Percentiles rank a stretch among this genome's conserved stretches.
Evolutionary conservation across 441 rosid species (phyloP).

Genomic region (Pelargonium myrrhifolium): DNA sequence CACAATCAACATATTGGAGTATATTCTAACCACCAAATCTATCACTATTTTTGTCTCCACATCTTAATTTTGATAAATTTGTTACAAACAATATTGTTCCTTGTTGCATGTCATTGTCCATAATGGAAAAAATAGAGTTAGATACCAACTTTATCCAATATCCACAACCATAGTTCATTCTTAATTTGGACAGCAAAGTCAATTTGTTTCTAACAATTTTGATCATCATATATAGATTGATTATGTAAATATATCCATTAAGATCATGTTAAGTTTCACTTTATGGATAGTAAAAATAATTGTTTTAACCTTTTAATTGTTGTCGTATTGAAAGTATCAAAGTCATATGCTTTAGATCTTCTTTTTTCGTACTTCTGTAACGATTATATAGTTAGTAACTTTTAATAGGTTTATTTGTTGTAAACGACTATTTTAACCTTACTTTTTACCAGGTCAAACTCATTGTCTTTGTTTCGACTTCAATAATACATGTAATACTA

Average conservation of each 20-base stretch:
- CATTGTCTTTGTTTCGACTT: too few species aligned
- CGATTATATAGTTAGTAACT: too few species aligned
- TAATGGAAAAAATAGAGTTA: background rate
- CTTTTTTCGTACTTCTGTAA: too few species aligned
- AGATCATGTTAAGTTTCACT: too few species aligned
- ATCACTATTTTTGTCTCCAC: background rate
- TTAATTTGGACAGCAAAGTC: background rate
- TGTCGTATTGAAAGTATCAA: too few species aligned
- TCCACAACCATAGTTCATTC: background rate
- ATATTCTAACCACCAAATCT: background rate
- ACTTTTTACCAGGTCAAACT: too few species aligned
- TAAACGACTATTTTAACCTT: too few species aligned
- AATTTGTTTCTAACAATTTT: background rate
- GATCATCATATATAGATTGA: background rate
- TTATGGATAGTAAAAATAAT: too few species aligned
- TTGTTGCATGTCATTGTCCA: background rate
- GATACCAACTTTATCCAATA: background rate
- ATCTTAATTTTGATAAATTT: background rate
- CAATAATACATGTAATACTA: too few species aligned
- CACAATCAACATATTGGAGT: background rate
- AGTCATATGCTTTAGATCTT: too few species aligned
- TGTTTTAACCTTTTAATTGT: too few species aligned
- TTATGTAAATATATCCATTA: background rate
- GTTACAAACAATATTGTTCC: background rate
- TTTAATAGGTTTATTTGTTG: too few species aligned